Base-by-base conservation (phyloP, 805 yeast genomes). In the Priceomyces melissophilus region DNA sequence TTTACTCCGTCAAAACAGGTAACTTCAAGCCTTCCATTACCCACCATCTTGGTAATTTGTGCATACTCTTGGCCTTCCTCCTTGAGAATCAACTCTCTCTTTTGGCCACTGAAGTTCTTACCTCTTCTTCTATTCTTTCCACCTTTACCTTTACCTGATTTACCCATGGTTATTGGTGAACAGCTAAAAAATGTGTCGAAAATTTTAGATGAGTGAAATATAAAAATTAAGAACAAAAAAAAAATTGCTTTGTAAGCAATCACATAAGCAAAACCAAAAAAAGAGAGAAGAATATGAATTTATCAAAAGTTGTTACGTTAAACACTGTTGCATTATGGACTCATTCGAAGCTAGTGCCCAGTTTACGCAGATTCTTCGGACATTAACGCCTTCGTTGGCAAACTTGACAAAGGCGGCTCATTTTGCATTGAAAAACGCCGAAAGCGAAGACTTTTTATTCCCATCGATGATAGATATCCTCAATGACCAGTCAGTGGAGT, bases 21-120 rank as follows among this genome's bases (percentile, higher is more conserved):
- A 41, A 96, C 96, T 66, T 90, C 96, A 41, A 93, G 84, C 69
- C 99, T 82, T 51, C 99, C 98, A 63, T 90, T 90, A 66, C 99
- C 99, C 56, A 93, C 81, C 97, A 93, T 91, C 71, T 89, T 91
- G 65, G 91, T 81, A 62, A 93, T 93, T 73, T 95, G 99, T 42
- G 96, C 99, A 60, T 93, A 93, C 67, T 93, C 98, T 75, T 93
- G 99, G 44, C 96, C 96, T 58, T 93, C 99, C 49, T 93, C 99
- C 59, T 82, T 88, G 65, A 76, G 79, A 63, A 82, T 78, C 55
- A 93, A 79, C 65, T 93, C 99, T 74, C 99, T 87, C 77, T 93
- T 93, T 70, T 88, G 90, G 49, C 84, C 82, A 67, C 82, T 81
- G 63, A 84, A 96, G 68, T 90, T 90, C 91, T 93, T 93, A 68